Percentiles rank a stretch among this genome's conserved stretches.
These are phyloP conservation scores for Dryas integrifolia DNA, from an alignment of 331 rosid species.

Conservation along the genomic window DNA sequence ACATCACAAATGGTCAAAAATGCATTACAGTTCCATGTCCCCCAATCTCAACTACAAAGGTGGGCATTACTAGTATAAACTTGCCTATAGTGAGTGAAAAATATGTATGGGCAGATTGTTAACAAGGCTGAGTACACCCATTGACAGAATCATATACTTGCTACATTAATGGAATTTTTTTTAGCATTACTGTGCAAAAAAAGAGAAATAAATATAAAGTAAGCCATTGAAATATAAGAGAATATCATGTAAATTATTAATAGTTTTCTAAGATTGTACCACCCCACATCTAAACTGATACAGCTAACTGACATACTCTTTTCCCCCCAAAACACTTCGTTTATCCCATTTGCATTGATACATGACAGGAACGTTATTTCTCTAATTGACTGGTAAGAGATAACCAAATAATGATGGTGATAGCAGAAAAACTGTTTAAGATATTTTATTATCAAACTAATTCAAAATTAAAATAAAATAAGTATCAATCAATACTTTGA, in stretches of 20 bases:
- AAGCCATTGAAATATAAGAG: not conserved
- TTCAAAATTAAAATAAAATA: not conserved
- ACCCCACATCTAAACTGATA: not conserved
- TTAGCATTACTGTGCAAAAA: not conserved
- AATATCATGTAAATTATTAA: too few species aligned
- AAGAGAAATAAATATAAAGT: not conserved
- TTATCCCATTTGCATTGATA: not conserved
- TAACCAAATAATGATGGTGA: too few species aligned
- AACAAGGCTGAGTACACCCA: not conserved
- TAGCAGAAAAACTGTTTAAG: not conserved
- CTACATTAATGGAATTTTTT: not conserved
- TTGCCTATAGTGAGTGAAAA: not conserved
- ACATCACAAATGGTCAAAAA: not conserved
- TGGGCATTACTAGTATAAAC: not conserved
- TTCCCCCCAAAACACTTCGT: not conserved
- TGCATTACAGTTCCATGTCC: not conserved
- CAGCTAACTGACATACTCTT: not conserved
- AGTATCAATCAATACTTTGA: not conserved
- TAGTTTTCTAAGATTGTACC: not conserved
- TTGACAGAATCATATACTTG: not conserved
- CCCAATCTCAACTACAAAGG: not conserved
- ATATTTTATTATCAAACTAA: not conserved
- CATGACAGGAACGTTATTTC: too few species aligned
- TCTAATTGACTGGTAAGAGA: too few species aligned
- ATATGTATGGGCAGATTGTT: not conserved